Base-by-base conservation (phyloP, 345 rosid species). In the Lagerstroemia speciosa region DNA sequence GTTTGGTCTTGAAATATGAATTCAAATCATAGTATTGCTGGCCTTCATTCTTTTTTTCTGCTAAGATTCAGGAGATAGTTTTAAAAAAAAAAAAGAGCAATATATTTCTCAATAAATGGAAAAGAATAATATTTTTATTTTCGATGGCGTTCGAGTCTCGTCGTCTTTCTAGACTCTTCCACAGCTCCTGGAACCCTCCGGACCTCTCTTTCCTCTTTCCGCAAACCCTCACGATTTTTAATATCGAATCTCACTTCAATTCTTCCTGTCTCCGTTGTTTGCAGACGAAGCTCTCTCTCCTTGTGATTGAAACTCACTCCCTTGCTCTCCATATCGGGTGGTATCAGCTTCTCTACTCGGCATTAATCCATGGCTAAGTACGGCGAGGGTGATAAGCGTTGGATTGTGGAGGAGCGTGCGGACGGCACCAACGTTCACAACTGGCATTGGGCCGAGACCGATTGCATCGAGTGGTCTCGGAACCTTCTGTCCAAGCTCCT, bases 391-490 rank as follows among this genome's bases (percentile, higher is more conserved):
- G 98, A 94, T 85, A 92, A 84, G 76, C 89, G 99, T 6, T 94
- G 99, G 98, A 94, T 94, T 84, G 99, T 94, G 0, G 96, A 94
- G 57, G 99, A 92, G 36, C 83, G 99, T 64, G 66, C 92, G n/a
- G 98, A 94, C 82, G 99, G 97, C 43, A 81, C 98, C 75, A 94
- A 94, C 72, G 98, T 92, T 60, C 97, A 94, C 73, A 91, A 91
- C 84, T 92, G 99, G 99, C 99, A 94, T 88, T 94, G 98, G 99
- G 79, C 98, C 1, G 98, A 94, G 75, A 94, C 98, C 43, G 82
- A 94, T 60, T 94, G 98, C 69, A 80, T 94, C 12, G 96, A 87
- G 20, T 92, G 96, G 96, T 87, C 99, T 14, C 82, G 92, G 5
- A 84, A 65, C 66, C 78, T 88, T 69, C 77, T 94, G 81, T 73